A percentile compares a stretch with the other conserved stretches of the same genome.
Evolutionary conservation across 2,329 filamentous ascomycete species (phyloP).

Genomic region (Leptosphaerulina australis): DNA sequence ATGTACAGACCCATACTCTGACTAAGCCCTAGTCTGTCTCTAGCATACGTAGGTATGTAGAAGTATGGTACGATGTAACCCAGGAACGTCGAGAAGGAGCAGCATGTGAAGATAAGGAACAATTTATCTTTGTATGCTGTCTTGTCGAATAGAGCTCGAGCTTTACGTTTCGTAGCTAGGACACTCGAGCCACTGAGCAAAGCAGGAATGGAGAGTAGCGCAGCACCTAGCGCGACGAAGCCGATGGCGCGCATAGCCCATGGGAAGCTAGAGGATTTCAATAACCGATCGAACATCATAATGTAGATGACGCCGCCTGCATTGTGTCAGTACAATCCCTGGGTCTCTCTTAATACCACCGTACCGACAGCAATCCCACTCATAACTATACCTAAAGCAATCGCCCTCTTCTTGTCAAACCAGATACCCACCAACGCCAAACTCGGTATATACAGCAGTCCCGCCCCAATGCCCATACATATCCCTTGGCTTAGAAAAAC

Average conservation of each 20-base stretch:
- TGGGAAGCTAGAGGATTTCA: conserved; percentile 37
- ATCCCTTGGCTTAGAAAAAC: conserved; percentile 61
- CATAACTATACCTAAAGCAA: conserved; percentile 48
- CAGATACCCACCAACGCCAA: conserved; percentile 46
- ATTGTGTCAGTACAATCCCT: conserved; percentile 12
- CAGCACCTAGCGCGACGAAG: conserved; percentile 40
- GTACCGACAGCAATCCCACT: conserved; percentile 48
- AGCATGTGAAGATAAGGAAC: conserved; percentile 45
- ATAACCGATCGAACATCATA: conserved; percentile 44
- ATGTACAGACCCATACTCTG: conserved; percentile 42
- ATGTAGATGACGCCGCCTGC: conserved; percentile 47
- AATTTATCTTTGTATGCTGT: conserved; percentile 42
- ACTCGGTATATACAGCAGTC: conserved; percentile 47
- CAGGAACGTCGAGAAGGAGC: conserved; percentile 44
- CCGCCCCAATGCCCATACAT: conserved; percentile 52
- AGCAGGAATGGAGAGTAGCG: conserved; percentile 43
- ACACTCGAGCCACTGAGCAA: conserved; percentile 41
- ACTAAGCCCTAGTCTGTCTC: conserved; percentile 36
- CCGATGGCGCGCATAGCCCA: conserved; percentile 47
- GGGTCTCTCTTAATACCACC: background rate
- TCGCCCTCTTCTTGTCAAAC: conserved; percentile 42
- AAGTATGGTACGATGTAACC: conserved; percentile 49
- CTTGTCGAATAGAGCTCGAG: conserved; percentile 43
- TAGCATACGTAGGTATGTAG: conserved; percentile 46
- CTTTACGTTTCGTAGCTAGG: conserved; percentile 37